Evolutionary conservation across 1,139 yeast genomes (phyloP).

Genomic region (Geotrichum restrictum): DNA sequence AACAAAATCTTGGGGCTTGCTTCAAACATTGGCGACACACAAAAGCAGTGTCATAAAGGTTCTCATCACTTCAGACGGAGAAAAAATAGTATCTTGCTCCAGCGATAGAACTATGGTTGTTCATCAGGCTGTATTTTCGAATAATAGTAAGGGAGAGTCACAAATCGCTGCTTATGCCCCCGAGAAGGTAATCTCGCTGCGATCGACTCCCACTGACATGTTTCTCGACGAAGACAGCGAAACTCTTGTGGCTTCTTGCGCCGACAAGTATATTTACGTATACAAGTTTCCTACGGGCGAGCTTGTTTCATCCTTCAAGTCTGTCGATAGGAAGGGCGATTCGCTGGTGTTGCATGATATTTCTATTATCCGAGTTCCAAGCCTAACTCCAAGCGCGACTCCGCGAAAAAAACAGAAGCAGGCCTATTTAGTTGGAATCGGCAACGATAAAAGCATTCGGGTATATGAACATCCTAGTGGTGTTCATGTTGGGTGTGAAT

Average conservation of each 20-base stretch:
- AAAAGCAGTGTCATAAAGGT: constrained; percentile 51
- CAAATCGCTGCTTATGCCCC: constrained; percentile 33
- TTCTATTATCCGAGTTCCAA: constrained; percentile 13
- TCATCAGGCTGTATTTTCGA: constrained; percentile 42
- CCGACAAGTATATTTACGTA: constrained; percentile 48
- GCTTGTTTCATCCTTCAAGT: constrained; percentile 42
- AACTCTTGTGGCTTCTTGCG: constrained; percentile 48
- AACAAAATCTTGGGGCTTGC: constrained; percentile 45
- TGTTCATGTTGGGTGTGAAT: constrained; percentile 46
- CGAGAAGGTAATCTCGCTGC: constrained; percentile 49
- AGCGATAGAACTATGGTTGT: constrained; percentile 56
- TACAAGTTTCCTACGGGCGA: constrained; percentile 44
- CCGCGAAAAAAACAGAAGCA: constrained; percentile 25
- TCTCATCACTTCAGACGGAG: constrained; percentile 32
- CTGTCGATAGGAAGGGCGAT: constrained; percentile 34
- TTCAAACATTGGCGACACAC: constrained; percentile 56
- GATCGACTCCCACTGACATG: constrained; percentile 47
- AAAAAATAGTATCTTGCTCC: constrained; percentile 50
- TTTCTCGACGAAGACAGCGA: constrained; percentile 36
- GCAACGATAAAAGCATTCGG: constrained; percentile 57
- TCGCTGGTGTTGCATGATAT: constrained; percentile 31
- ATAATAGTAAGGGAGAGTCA: constrained; percentile 18
- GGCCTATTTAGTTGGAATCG: constrained; percentile 43
- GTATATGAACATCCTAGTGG: constrained; percentile 48
- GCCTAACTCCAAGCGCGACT: constrained; percentile 20